Percentiles rank a stretch among this genome's conserved stretches.
phyloP scores from a whole-genome alignment of 163 green algal species.

The Prototheca stagnorum region DNA sequence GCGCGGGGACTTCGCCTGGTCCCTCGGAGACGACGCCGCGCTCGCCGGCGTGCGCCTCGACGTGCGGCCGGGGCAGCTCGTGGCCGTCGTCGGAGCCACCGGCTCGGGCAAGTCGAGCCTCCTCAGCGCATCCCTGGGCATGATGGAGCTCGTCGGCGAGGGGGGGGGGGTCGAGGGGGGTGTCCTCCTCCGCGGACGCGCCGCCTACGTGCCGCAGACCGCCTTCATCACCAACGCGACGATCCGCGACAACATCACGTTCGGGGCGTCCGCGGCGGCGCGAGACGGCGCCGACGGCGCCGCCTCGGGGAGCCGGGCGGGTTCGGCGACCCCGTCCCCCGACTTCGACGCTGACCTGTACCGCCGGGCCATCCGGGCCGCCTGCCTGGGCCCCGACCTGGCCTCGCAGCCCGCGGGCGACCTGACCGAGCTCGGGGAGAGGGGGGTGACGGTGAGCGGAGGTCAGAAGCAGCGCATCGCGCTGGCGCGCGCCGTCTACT shows the following conservation, averaged over 20 bases:
- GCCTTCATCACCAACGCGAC: constrained; percentile 66
- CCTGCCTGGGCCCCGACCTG: constrained; percentile 35
- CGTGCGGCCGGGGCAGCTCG: constrained; percentile 10
- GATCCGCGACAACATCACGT: constrained; percentile 41
- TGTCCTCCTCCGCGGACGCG: constrained; percentile 3
- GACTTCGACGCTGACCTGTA: constrained; percentile 8
- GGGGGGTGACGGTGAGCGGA: constrained; percentile 40
- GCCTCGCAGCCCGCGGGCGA: constrained; percentile 30
- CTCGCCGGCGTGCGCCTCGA: too few relatives aligned
- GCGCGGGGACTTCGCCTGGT: constrained; percentile 33
- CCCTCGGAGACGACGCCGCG: constrained; percentile 17
- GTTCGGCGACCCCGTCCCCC: constrained; percentile 3
- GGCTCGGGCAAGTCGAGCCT: constrained; percentile 44
- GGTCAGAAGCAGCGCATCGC: constrained; percentile 45
- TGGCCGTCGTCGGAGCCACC: constrained; percentile 30
- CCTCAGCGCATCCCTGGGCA: constrained; percentile 70
- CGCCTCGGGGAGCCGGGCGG: too few relatives aligned
- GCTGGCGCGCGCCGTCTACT: constrained; percentile 58
- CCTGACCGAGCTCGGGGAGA: constrained; percentile 27
- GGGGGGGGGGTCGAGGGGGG: constrained; percentile 1
- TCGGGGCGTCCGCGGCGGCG: constrained; percentile 1
- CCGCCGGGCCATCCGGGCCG: constrained; percentile 5
- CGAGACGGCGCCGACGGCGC: neutral
- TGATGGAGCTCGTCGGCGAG: constrained; percentile 47
- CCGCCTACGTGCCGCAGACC: constrained; percentile 45